Evolutionary conservation across 2,329 filamentous ascomycete genomes (phyloP), one percentile per base, ranked within the genome.

Genomic region (Ascochyta lentis): DNA sequence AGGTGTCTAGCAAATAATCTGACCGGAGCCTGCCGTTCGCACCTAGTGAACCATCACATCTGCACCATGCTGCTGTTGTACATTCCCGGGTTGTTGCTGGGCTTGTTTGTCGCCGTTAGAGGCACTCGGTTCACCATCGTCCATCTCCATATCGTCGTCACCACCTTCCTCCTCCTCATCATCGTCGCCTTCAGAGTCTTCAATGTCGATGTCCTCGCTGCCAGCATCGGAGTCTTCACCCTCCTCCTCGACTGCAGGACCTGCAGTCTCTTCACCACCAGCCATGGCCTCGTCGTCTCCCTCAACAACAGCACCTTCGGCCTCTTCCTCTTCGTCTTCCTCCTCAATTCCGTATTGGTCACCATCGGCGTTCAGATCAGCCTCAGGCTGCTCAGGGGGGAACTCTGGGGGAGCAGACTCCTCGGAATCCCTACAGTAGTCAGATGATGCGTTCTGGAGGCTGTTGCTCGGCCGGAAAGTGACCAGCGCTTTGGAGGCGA

Each of bases 341-440:
- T 78, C 78, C 76, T 96, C 95, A 22, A 90, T 92, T 60, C 94
- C 95, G 71, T 99, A 99, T 65, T 90, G 86, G 24, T 90, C 89
- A 51, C 83, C 84, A 66, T 96, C 95, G 67, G 97, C 94, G 39
- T 89, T 84, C 40, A 89, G 84, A 72, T 99, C 96, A 49, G 93
- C 95, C 76, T 99, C 95, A 38, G 95, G 95, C 79, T 99, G 95
- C 76, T 99, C 95, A 59, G 95, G 96, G 27, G 95, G 95, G 76
- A 91, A 99, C 78, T 99, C 94, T 62, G 95, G 88, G 2, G 95
- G 95, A 27, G 95, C 95, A 74, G 92, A 95, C 64, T 93, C 94
- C 72, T 99, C 95, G n/a, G 91, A 95, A 74, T 99, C 95, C 93
- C 93, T 97, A 42, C 23, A n/a, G 31, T 7, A 41, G 52, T 72